Evolutionary conservation across 2,329 filamentous ascomycete species (phyloP).

Genomic region (Raffaelea ambrosiae): DNA sequence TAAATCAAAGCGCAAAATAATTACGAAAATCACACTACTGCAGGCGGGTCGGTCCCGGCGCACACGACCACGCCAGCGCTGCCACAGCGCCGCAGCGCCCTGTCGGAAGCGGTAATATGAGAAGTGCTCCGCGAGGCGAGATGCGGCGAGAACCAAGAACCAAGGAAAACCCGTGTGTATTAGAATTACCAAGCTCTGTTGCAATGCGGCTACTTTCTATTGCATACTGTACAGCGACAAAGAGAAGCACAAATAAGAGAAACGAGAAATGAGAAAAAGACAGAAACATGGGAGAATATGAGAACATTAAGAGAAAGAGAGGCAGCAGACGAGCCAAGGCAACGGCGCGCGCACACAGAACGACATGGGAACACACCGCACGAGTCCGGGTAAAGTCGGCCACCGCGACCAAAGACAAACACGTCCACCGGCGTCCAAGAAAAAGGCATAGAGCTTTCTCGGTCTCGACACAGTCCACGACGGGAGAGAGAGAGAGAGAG

Average conservation of each 20-base stretch:
- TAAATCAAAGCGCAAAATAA: conserved; percentile 11
- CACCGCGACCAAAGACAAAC: too few species aligned
- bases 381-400: too few species aligned
- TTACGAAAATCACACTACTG: neutral
- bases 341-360: too few species aligned
- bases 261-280: conserved; percentile 4
- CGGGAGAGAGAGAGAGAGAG: too few species aligned
- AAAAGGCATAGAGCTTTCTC: too few species aligned
- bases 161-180: neutral
- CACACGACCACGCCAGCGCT: neutral
- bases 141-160: neutral
- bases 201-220: conserved; percentile 4
- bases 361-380: too few species aligned
- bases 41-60: too few species aligned
- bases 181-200: neutral
- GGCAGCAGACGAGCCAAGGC: neutral
- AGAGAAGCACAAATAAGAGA: neutral
- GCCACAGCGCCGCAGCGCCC: neutral
- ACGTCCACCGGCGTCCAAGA: too few species aligned
- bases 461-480: too few species aligned
- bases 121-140: neutral
- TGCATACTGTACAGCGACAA: conserved; percentile 8
- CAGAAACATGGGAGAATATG: neutral
- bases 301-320: conserved; percentile 3
- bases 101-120: neutral